These are phyloP conservation scores for Xylaria digitata DNA, from an alignment of 2,329 filamentous ascomycete genomes.

Conservation along the genomic window DNA sequence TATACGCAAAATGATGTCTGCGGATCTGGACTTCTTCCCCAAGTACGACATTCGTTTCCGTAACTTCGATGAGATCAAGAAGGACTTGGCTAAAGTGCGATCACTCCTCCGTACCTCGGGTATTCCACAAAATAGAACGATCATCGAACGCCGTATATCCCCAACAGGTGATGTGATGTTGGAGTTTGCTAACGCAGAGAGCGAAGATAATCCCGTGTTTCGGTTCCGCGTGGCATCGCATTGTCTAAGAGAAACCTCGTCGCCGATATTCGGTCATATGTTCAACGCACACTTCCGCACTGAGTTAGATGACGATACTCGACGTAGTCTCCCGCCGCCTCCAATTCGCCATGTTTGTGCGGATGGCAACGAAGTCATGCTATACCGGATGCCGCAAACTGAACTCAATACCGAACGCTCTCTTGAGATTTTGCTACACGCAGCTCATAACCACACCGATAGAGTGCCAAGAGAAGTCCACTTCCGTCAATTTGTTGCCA, in stretches of 20 bases:
- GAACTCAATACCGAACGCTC: slow-evolving; percentile 57
- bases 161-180: slow-evolving; percentile 62
- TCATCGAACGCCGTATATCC: slow-evolving; percentile 58
- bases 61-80: slow-evolving; percentile 59
- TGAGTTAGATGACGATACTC: slow-evolving; percentile 46
- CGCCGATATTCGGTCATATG: slow-evolving; percentile 63
- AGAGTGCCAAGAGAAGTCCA: slow-evolving; percentile 59
- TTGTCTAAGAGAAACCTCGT: slow-evolving; percentile 61
- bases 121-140: slow-evolving; percentile 53
- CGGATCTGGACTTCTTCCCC: slow-evolving; percentile 58
- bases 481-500: slow-evolving; percentile 63
- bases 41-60: slow-evolving; percentile 61
- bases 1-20: slow-evolving; percentile 56
- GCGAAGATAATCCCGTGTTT: slow-evolving; percentile 54
- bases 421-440: slow-evolving; percentile 61
- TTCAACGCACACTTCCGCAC: slow-evolving; percentile 52
- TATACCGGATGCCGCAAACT: slow-evolving; percentile 65
- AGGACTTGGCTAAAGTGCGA: slow-evolving; percentile 55
- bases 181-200: slow-evolving; percentile 60
- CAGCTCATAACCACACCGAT: slow-evolving; percentile 61
- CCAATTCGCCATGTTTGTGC: slow-evolving; percentile 51
- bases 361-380: slow-evolving; percentile 56
- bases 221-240: slow-evolving; percentile 65
- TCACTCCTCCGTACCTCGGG: slow-evolving; percentile 57
- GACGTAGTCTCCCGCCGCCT: slow-evolving; percentile 48